Evolutionary conservation across 2,329 filamentous ascomycete species (phyloP), one percentile per base, ranked within the genome.

Genomic region (Colletotrichum sp.): DNA sequence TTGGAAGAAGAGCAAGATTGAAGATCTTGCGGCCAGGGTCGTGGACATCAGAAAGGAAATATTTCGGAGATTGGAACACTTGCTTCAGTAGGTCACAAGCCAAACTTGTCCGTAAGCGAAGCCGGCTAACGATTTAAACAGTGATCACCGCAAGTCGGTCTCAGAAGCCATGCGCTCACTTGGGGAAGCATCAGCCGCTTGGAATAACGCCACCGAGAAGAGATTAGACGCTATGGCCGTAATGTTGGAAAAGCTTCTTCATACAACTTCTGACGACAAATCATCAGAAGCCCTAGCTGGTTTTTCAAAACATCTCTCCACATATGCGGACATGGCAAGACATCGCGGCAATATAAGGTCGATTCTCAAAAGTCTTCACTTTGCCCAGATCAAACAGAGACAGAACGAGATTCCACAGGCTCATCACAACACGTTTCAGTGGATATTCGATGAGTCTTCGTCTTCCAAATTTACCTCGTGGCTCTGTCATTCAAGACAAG

Each of bases 341-440:
- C n/a, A n/a, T n/a, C n/a, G 62, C 8, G n/a, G 22, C 8, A 60
- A 8, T 3, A 5, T 68, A 13, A 6, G 39, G 18, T 15, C 4
- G 1, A 71, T 75, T 13, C 69, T 75, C 1, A n/a, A 18, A 28
- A 68, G 60, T 57, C 73, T 75, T 1, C 36, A 24, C 6, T 75
- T 75, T 18, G 26, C 48, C 5, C 62, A 70, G 8, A 75, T 72
- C 2, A 67, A 62, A 8, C 62, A 74, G 15, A 66, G 66, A 2
- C 65, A 76, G 4, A 55, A 30, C 13, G 52, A 74, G 6, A 86
- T 89, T 71, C 83, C 84, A 52, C 77, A 68, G 1, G 85, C 84
- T 1, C 84, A 86, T n/a, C 77, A 75, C 0, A 78, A 80, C 8
- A 86, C 85, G 0, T 83, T 86, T 34, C 80, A 85, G 39, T 86